Percentiles rank a stretch among this genome's conserved stretches.
phyloP scores from a whole-genome alignment of 116 monocot genomes.

The Papilionanthe hybrid region DNA sequence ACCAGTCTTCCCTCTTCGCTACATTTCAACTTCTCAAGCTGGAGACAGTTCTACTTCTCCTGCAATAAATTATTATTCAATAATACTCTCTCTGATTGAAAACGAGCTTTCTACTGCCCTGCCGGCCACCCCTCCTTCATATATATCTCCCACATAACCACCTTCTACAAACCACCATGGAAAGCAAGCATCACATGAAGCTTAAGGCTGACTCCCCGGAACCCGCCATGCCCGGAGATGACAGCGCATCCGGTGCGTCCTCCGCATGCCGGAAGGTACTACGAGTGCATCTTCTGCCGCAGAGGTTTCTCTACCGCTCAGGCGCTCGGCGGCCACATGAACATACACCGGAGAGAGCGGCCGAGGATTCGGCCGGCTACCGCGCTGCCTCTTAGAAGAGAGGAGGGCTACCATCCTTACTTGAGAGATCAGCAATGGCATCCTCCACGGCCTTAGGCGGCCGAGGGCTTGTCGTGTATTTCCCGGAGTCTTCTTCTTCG shows the following conservation, averaged over 20 bases:
- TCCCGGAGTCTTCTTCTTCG: background rate
- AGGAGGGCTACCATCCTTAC: background rate
- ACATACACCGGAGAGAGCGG: conserved; percentile 18
- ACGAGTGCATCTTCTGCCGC: conserved; percentile 21
- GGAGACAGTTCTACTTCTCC: too few species aligned
- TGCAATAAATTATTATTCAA: too few species aligned
- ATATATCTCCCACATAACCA: background rate
- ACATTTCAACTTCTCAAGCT: too few species aligned
- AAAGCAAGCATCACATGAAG: background rate
- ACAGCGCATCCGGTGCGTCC: background rate
- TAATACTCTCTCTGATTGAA: too few species aligned
- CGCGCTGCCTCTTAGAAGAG: background rate
- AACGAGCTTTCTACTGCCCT: too few species aligned
- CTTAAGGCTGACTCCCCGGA: background rate
- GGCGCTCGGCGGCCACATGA: conserved; percentile 26
- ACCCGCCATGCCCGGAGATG: background rate
- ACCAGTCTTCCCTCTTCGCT: too few species aligned
- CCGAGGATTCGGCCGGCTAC: background rate
- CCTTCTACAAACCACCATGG: background rate
- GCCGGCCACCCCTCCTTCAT: background rate
- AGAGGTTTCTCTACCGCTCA: conserved; percentile 20
- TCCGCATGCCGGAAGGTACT: background rate
- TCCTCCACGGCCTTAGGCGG: background rate
- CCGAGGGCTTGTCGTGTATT: background rate
- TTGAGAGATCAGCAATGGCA: background rate